phyloP scores from a whole-genome alignment of 208 protist species.

The Wallacemonas collosoma region DNA sequence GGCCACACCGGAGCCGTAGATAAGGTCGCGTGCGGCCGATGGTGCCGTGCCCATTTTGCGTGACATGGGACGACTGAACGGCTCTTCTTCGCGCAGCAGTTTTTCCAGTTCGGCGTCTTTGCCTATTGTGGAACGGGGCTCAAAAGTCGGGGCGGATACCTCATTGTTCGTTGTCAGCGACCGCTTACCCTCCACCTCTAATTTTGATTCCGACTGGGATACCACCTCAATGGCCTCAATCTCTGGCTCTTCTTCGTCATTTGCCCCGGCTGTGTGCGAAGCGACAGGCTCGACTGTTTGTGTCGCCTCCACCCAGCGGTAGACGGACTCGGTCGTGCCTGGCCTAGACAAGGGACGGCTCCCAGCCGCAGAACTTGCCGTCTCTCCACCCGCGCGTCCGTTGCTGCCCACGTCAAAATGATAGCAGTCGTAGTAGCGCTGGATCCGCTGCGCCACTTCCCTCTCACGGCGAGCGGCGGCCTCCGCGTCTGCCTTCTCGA shows the following conservation, averaged over 20 bases:
- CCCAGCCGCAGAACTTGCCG: not conserved
- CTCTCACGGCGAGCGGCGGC: constrained; percentile 12
- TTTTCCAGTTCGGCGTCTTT: constrained; percentile 58
- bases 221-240: constrained; percentile 62
- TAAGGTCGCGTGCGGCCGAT: constrained; percentile 65
- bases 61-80: constrained; percentile 60
- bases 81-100: constrained; percentile 58
- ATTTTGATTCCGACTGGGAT: not conserved
- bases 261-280: not conserved
- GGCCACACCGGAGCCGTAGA: constrained; percentile 37
- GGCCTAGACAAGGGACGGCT: constrained; percentile 1
- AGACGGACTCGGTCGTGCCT: constrained; percentile 13
- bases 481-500: constrained; percentile 19
- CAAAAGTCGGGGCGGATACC: not conserved
- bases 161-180: not conserved
- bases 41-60: constrained; percentile 53
- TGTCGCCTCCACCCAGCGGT: constrained; percentile 17
- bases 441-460: constrained; percentile 15
- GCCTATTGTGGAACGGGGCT: constrained; percentile 20
- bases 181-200: not conserved
- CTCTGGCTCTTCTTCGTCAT: constrained; percentile 33
- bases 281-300: constrained; percentile 4
- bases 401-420: constrained; percentile 8
- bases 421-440: constrained; percentile 26
- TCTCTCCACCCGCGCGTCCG: too few species aligned